Conservation (phyloP, 2,329 filamentous ascomycete genomes). For the Neopestalotiopsis sp. region DNA sequence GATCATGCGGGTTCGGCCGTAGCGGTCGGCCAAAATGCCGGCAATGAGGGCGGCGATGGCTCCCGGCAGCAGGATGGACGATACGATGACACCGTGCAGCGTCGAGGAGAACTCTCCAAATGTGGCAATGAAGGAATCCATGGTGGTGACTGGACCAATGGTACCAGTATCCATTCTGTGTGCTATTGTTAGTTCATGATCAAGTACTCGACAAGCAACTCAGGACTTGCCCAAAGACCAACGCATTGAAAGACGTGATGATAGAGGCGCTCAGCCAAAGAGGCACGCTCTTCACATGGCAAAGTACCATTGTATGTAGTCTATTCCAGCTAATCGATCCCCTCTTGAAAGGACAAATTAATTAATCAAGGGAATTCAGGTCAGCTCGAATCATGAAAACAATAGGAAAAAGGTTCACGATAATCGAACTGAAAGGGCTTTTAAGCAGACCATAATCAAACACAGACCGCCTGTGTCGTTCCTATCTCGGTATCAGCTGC, state of each 20-base stretch:
- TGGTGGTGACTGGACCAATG: conserved; percentile 64
- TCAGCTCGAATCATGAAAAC: neutral
- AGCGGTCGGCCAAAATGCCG: conserved; percentile 56
- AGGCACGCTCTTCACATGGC: conserved; percentile 1
- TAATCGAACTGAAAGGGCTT: neutral
- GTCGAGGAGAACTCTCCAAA: conserved; percentile 60
- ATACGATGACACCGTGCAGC: conserved; percentile 64
- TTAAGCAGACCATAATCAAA: neutral
- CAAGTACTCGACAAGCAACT: neutral
- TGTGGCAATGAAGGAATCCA: conserved; percentile 53
- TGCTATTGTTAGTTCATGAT: neutral
- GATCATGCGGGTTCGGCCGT: conserved; percentile 57
- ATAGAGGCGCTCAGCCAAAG: conserved; percentile 16
- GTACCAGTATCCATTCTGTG: conserved; percentile 47
- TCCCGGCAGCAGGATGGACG: conserved; percentile 63
- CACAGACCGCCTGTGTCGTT: neutral
- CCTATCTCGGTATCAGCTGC: neutral
- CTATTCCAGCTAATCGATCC: neutral
- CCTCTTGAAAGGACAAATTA: neutral
- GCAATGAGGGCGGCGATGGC: conserved; percentile 64
- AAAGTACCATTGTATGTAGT: neutral
- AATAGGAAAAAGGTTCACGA: neutral
- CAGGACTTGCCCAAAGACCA: conserved; percentile 12
- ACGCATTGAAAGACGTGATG: conserved; percentile 8
- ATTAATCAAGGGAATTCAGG: neutral